Base-by-base conservation (phyloP, 345 rosid genomes). In the Angophora floribunda region DNA sequence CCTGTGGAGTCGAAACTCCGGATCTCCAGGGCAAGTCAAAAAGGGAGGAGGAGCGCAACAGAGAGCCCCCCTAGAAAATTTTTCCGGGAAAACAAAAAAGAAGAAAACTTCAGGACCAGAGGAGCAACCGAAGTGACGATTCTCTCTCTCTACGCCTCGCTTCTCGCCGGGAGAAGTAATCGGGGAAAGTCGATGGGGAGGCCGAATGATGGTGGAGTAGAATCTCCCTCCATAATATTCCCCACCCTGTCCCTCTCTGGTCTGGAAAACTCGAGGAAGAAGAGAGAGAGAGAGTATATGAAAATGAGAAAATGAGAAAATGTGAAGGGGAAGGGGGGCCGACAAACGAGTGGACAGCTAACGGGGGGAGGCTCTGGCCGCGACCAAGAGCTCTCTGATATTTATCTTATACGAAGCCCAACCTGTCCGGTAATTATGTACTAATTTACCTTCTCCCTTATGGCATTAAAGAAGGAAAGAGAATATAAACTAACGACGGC, bases 321-420 rank as follows among this genome's bases (percentile, higher is more conserved):
- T 36, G 41, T 36, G 41, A 36, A 36, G 41, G 41, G 41, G 41
- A 36, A 36, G 41, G 41, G 41, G 41, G 41, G 41, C 41, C 41
- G 57, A 47, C 79, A 21, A 70, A 94, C 92, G 92, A 93, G 96
- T 91, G 95, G 96, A 93, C 98, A 94, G 96, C 98, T 94, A 94
- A 93, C 93, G 63, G 12, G 55, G 90, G 41, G 41, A 36, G 91
- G 47, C 91, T 87, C 88, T 86, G 51, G 89, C 90, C 91, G 87
- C 89, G 91, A 90, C 92, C 80, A 36, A 86, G 89, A 75, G 89
- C 41, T 36, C 79, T 59, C 65, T 10, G 65, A 44, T 49, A 59
- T 52, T 75, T 30, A 52, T 86, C 63, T 90, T 90, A 82, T 88
- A 85, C 75, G 87, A 32, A 49, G 41, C 41, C 65, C 47, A 22